Base-by-base conservation (phyloP, 2,329 filamentous ascomycete genomes). In the Aotearoamyces nothofagi region DNA sequence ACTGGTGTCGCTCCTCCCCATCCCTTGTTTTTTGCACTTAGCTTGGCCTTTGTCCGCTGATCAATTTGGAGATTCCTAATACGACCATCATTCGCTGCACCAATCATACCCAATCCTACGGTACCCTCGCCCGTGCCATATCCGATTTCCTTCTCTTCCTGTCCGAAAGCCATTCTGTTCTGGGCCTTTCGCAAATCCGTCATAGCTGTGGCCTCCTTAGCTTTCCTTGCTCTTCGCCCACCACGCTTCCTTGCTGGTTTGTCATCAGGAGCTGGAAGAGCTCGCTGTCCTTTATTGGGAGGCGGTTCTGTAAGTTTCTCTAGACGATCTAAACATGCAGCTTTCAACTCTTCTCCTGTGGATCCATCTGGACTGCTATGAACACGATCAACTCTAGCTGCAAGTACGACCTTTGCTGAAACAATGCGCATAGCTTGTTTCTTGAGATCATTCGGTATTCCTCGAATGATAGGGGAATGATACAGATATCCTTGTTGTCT, bases 141-240 rank as follows among this genome's bases (percentile, higher is more conserved):
- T 17, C 86, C 87, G 1, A 90, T 76, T 54, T 98, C 90, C 44
- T 73, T 77, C 55, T 98, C 90, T 53, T 96, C 87, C 51, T 92
- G 90, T 33, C 86, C 86, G 47, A 98, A 98, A 0, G 77, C 83
- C 69, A 98, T 78, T 30, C 90, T 72, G 57, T 98, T 98, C 55
- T 96, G 90, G 4, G 84, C 84, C 53, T 96, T 94, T 39, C 86
- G 76, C 16, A 98, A 61, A 31, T 98, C 90, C 0, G 90, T 98
- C 83, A 94, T 92, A 35, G 90, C 87, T 5, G 82, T 82, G 4
- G 87, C 86, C 54, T 93, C 90, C 65, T 98, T 98, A 35, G 87
- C 87, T 54, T 93, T 93, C 33, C 90, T 66, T 9, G 86, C 90
- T 39, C 84, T 67, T 31, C 87, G 66, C 29, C 90, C 90, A 52